Base-by-base conservation (phyloP, 495 filamentous ascomycete genomes). In the Hyaloscypha variabilis region DNA sequence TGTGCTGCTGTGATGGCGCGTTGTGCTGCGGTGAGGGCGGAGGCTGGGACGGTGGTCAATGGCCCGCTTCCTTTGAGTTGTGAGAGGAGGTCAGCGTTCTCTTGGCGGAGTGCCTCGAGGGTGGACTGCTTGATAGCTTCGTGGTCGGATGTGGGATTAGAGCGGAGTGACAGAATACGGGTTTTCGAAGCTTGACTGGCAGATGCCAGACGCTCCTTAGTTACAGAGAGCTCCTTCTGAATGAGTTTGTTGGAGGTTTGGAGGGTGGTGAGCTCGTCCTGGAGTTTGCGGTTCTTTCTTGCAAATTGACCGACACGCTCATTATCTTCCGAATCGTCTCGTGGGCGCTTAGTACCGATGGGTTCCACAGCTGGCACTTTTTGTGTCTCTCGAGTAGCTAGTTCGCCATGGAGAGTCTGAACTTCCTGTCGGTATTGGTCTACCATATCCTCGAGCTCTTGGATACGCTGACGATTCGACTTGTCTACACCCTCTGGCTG, bases 361-460 rank as follows among this genome's bases (percentile, higher is more conserved):
- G 67, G 50, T 55, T 65, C 63, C 8, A 75, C 69, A 8, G 69
- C 70, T 62, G 62, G 67, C 6, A 53, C 58, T 24, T 51, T 8
- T 23, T 74, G 66, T 8, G 77, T 72, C 66, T 91, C 87, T n/a
- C 78, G 74, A n/a, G 85, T 82, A 1, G 87, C 83, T 31, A 96
- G 78, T 52, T 95, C 91, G 17, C 83, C 82, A 57, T 93, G 87
- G 0, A 93, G 79, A 6, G 80, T 84, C 67, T 92, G 86, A 30
- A 95, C 79, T 69, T 99, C 96, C n/a, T 79, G 79, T 59, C 95
- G 89, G 77, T 97, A 96, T 66, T 91, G 82, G 73, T 97, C 94
- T 2, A 99, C 84, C 11, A 97, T 79, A 50, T 87, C 83, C 71
- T 98, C 93, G 2, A 99, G 84, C 66, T 96, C 86, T 53, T 87